Base-by-base conservation (phyloP, 495 filamentous ascomycete species). In the Penicillium argentinense region DNA sequence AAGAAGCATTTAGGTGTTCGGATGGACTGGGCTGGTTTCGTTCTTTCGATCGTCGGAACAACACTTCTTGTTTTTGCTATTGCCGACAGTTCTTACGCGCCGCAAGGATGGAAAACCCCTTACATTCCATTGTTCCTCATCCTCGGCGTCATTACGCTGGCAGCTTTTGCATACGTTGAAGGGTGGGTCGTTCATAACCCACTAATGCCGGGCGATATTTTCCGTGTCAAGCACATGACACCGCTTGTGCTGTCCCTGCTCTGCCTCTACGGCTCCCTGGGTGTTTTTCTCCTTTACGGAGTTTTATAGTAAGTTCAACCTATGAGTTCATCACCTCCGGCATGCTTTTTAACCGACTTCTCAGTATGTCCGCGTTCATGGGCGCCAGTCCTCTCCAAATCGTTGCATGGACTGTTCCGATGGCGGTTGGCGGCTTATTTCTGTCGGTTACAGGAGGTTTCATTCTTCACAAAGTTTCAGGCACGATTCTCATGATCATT, bases 31-130 rank as follows among this genome's bases (percentile, higher is more conserved):
- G 68, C 72, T 42, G 90, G 90, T 0, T 64, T 78, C 1, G 54
- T 68, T 4, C 73, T 87, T 8, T 85, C 87, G 11, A 74, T 89
- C 0, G 72, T 77, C 0, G 89, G 83, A 0, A 59, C 89, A 16
- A 71, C 88, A 16, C 74, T 96, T 5, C 67, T 89, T 22, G 85
- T 92, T 0, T 95, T 84, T 57, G 85, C 89, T 8, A 80, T 95
- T 49, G 91, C 88, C 3, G 85, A 91, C 18, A 82, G 79, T 17
- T 78, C 84, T 0, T 79, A 86, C 57, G 86, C 87, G 0, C 79
- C 83, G 0, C 54, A 84, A 12, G 78, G 83, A 5, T 95, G 88
- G 87, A 64, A 53, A 26, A 88, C 86, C 3, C 85, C 87, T 11
- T 89, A 92, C 24, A 64, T 64, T 16, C 44, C 47, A 3, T 33